Conservation (phyloP, 345 rosid species). For the Sonneratia alba region DNA sequence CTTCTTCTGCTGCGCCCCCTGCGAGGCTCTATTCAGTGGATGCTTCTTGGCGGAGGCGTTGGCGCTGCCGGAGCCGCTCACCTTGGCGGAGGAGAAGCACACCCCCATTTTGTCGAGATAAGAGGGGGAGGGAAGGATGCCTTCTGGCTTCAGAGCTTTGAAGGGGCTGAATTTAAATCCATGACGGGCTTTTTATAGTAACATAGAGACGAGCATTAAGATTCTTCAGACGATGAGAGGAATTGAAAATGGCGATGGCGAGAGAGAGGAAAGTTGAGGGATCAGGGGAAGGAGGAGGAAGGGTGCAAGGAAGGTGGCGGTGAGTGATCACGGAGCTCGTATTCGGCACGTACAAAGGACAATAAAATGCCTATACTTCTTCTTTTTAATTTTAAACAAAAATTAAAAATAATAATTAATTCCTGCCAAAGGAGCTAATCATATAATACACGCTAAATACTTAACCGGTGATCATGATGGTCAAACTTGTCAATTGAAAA, state of each 20-base stretch:
- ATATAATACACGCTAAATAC: too few relatives aligned
- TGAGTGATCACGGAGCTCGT: neutral
- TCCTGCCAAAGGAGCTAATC: too few relatives aligned
- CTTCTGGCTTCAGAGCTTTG: neutral
- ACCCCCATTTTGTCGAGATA: constrained; percentile 38
- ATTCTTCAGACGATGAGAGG: neutral
- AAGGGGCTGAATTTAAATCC: neutral
- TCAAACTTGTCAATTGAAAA: too few relatives aligned
- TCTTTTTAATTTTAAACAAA: too few relatives aligned
- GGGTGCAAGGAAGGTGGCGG: constrained; percentile 3
- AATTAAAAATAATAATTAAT: too few relatives aligned
- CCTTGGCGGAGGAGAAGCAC: constrained; percentile 65
- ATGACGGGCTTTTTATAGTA: neutral
- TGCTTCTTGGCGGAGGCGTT: neutral
- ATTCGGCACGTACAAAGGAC: too few relatives aligned
- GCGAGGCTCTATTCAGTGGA: neutral
- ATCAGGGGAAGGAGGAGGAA: constrained; percentile 20
- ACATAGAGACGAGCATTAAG: neutral
- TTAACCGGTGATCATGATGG: too few relatives aligned
- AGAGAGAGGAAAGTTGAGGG: constrained; percentile 9
- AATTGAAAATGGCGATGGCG: neutral
- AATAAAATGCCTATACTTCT: too few relatives aligned
- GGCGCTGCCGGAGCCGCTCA: constrained; percentile 37
- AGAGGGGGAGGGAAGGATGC: neutral
- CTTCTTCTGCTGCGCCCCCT: neutral